phyloP scores from a whole-genome alignment of 352 stramenopile genomes.

The Pythium angustatum region DNA sequence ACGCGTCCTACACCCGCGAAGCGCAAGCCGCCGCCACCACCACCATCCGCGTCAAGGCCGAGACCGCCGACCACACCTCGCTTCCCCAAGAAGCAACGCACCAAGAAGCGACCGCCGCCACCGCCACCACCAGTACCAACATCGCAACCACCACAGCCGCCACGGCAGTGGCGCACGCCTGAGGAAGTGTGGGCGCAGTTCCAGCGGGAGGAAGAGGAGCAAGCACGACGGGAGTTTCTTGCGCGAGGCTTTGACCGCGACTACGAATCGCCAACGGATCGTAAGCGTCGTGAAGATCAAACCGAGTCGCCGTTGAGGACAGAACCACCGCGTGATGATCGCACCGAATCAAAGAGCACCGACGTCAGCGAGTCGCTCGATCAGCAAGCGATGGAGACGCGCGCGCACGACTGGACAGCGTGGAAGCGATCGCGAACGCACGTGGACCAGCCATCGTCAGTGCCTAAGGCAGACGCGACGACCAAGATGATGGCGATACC shows the following conservation, averaged over 20 bases:
- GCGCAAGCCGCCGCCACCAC: neutral
- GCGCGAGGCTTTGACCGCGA: slow-evolving; percentile 63
- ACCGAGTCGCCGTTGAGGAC: neutral
- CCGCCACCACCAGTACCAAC: slow-evolving; percentile 10
- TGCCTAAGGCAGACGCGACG: too few species aligned
- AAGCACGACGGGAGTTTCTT: slow-evolving; percentile 58
- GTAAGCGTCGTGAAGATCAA: neutral
- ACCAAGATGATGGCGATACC: neutral
- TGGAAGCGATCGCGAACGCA: slow-evolving; percentile 16
- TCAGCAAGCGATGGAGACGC: neutral
- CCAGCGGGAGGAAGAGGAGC: slow-evolving; percentile 67
- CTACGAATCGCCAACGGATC: slow-evolving; percentile 28
- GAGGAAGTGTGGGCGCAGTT: slow-evolving; percentile 77
- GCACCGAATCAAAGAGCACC: neutral
- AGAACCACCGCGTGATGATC: neutral
- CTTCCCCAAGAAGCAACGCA: slow-evolving; percentile 12
- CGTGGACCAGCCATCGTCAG: neutral
- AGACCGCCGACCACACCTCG: slow-evolving; percentile 3
- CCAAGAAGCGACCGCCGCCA: slow-evolving; percentile 3
- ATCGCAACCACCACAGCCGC: slow-evolving; percentile 2
- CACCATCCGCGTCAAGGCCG: slow-evolving; percentile 3
- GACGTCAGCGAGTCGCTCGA: neutral
- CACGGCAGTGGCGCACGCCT: slow-evolving; percentile 40
- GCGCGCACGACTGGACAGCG: slow-evolving; percentile 13
- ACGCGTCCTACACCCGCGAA: slow-evolving; percentile 4